A percentile compares a stretch with the other conserved stretches of the same genome.
Evolutionary conservation across 805 yeast species (phyloP).

Genomic region (Cyberlindnera mrakii): DNA sequence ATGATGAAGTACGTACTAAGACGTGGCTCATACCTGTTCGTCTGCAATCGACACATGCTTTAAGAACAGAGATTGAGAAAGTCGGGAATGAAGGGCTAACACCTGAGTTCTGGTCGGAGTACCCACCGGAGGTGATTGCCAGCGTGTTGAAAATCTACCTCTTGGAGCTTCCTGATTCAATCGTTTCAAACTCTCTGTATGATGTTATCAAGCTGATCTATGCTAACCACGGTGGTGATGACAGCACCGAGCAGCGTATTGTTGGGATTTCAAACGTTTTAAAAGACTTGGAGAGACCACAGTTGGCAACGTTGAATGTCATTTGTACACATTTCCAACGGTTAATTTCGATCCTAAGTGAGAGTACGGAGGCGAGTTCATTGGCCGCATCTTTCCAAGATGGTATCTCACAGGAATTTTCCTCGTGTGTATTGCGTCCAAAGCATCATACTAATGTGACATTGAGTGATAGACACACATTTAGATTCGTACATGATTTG

Average conservation of each 20-base stretch:
- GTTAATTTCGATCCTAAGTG: slow-evolving; percentile 45
- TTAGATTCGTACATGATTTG: slow-evolving; percentile 54
- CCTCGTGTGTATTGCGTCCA: slow-evolving; percentile 55
- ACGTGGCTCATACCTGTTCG: slow-evolving; percentile 68
- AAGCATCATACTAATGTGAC: slow-evolving; percentile 37
- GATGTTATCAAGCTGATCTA: slow-evolving; percentile 68
- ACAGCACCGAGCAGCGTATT: slow-evolving; percentile 33
- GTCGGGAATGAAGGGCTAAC: slow-evolving; percentile 37
- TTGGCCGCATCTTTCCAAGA: slow-evolving; percentile 32
- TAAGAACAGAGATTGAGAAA: slow-evolving; percentile 53
- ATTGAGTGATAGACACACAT: slow-evolving; percentile 54
- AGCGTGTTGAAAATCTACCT: slow-evolving; percentile 67
- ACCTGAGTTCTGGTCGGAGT: slow-evolving; percentile 25
- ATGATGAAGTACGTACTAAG: slow-evolving; percentile 62
- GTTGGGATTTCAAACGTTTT: slow-evolving; percentile 62
- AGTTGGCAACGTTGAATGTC: slow-evolving; percentile 75
- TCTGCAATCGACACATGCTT: slow-evolving; percentile 50
- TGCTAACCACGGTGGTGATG: slow-evolving; percentile 36
- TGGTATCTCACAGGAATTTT: slow-evolving; percentile 61
- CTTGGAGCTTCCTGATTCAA: slow-evolving; percentile 73
- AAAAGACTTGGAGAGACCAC: slow-evolving; percentile 60
- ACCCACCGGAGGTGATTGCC: slow-evolving; percentile 54
- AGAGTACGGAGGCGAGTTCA: slow-evolving; percentile 35
- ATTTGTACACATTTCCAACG: slow-evolving; percentile 70
- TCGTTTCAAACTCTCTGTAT: slow-evolving; percentile 58